Evolutionary conservation across 768 basidiomycete genomes (phyloP), one percentile per base, ranked within the genome.

Genomic region (Hygrocybe coccinea): DNA sequence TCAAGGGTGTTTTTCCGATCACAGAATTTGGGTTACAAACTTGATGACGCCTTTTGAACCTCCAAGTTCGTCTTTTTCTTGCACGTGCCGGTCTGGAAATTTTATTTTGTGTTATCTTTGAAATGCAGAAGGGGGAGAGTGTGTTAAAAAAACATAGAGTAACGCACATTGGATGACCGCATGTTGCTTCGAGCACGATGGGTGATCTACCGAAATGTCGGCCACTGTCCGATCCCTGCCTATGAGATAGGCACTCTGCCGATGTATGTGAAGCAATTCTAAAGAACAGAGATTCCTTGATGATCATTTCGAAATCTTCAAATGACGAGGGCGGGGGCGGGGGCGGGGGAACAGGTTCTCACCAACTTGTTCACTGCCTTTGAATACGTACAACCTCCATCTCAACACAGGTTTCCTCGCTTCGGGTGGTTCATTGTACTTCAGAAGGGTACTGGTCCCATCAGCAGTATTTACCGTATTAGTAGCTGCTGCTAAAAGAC

Each of bases 381-480:
- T 98, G 80, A 98, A 99, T 34, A 97, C 95, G 66, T 98, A 99
- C 58, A 99, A 66, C 67, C 97, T 79, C 97, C 97, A 98, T 15
- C 90, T 89, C 34, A 89, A 70, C 4, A 78, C 72, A 9, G 97
- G 95, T 66, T 95, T 97, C 61, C 97, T 77, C 25, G 95, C 97
- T 76, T 99, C 97, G 5, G 97, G 94, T 14, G 97, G 97, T 70
- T 99, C 97, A 59, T 98, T 95, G 69, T 99, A 99, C 70, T 98
- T 99, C 59, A 99, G 76, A 43, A 97, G 83, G 5, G 88, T 86
- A 62, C 76, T 85, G 50, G 82, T 82, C n/a, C 89, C 91, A 65
- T 91, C 85, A 6, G 76, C 73, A 33, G 83, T 78, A 60, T 82
- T 80, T 41, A 95, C 86, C 1, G 91, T 93, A 66, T 99, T 98